Base-by-base conservation (phyloP, 2,329 filamentous ascomycete species). In the Aspergillus texensis region DNA sequence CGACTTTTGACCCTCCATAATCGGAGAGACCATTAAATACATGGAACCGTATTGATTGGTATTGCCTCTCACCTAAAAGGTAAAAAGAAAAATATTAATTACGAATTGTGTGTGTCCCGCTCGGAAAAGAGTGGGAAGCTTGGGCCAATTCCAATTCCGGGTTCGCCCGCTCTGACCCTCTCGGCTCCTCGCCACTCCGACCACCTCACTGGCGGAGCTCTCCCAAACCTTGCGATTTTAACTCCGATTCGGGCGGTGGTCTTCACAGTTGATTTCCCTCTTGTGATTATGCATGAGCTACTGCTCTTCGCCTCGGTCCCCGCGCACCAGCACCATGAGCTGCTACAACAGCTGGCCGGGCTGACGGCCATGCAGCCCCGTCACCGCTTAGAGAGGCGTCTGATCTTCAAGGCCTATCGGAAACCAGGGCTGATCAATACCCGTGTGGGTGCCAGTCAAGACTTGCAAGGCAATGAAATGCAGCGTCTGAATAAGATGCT, bases 361-460 rank as follows among this genome's bases (percentile, higher is more conserved):
- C 76, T 88, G 61, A 84, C 86, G 57, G 85, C 84, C 69, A 86
- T 87, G 82, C 87, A 88, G 72, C 87, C 88, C 45, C 80, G 81
- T 69, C 78, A 80, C 62, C 75, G 82, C 58, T 72, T 83, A 57
- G 84, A 88, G 73, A 83, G 86, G 62, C 82, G 84, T 72, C 76
- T 88, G 67, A 74, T 89, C 70, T 89, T 87, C 81, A 85, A 83
- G 68, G 85, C 86, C 62, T 77, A 78, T 68, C 79, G 81, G 70
- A 80, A 84, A 73, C 79, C 75, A 61, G 80, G 79, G 6, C 68
- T 78, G 57, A 70, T 76, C 66, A 78, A 75, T 62, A 72, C 76
- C 55, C 76, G 75, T 24, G 72, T 74, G n/a, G 79, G 80, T 39
- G 79, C 78, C 46, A 80, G 75, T 69, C 81, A 83, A 68, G 80